A percentile compares a stretch with the other conserved stretches of the same genome.
phyloP scores from a whole-genome alignment of 208 protist genomes.

The Naegleria lovaniensis region DNA sequence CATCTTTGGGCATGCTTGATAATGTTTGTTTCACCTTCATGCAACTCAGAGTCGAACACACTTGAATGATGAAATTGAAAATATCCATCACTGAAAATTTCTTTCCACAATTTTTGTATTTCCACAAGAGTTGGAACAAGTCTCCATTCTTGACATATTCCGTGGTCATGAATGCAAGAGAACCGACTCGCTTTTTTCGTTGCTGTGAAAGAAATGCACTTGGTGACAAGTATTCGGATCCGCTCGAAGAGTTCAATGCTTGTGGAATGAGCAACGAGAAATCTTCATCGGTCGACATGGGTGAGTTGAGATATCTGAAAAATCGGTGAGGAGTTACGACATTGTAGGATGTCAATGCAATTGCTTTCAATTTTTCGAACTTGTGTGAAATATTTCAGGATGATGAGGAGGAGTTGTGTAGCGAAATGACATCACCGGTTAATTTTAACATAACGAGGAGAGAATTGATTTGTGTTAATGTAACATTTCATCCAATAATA shows the following conservation, averaged over 20 bases:
- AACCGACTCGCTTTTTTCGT: neutral
- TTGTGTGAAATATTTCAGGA: no score
- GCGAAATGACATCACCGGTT: no score
- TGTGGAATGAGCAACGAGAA: neutral
- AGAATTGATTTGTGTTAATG: no score
- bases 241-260: neutral
- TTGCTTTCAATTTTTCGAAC: neutral
- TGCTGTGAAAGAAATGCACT: neutral
- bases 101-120: neutral
- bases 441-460: no score
- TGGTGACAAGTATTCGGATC: neutral
- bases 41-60: neutral
- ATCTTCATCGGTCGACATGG: neutral
- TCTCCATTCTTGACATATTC: neutral
- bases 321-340: neutral
- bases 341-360: neutral
- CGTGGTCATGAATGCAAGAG: neutral
- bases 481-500: no score
- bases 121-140: neutral
- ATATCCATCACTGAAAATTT: neutral
- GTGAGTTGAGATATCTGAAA: neutral
- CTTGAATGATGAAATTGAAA: neutral
- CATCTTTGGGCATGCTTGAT: neutral
- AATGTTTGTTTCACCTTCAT: neutral
- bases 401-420: no score